Evolutionary conservation across 345 rosid genomes (phyloP).

Genomic region (Hibiscus trionum): DNA sequence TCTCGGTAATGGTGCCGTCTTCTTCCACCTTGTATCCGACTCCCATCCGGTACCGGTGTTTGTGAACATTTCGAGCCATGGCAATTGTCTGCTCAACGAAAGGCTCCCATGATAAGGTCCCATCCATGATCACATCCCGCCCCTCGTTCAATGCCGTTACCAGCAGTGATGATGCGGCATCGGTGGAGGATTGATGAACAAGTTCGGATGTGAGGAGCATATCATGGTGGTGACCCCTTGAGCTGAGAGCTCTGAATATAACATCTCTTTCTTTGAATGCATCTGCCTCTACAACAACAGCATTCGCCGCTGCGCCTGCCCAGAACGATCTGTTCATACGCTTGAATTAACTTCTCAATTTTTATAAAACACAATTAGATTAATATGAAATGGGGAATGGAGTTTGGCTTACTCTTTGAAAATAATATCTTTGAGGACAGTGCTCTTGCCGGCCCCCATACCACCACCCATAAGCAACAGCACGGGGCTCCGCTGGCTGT

Average conservation of each 20-base stretch:
- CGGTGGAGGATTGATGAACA: conserved; percentile 82
- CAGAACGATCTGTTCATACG: conserved; percentile 56
- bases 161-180: conserved; percentile 80
- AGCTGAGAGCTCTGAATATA: conserved; percentile 70
- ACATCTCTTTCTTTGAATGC: conserved; percentile 95
- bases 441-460: conserved; percentile 97
- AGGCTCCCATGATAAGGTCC: conserved; percentile 88
- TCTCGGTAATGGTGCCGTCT: conserved; percentile 55
- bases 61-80: conserved; percentile 81
- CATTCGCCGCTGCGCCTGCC: conserved; percentile 67
- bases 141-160: conserved; percentile 94
- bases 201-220: conserved; percentile 84
- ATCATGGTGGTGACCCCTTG: conserved; percentile 69
- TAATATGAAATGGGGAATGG: neutral
- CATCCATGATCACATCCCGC: conserved; percentile 90
- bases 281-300: conserved; percentile 86
- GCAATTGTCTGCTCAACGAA: conserved; percentile 74
- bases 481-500: conserved; percentile 71
- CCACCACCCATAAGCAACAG: conserved; percentile 97
- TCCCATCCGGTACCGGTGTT: conserved; percentile 72
- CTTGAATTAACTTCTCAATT: no score
- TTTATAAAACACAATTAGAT: neutral
- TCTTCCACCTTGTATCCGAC: conserved; percentile 56
- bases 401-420: conserved; percentile 46
- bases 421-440: conserved; percentile 71